Evolutionary conservation across 192 early-diverging fungal species (phyloP), one percentile per base, ranked within the genome.

Genomic region (Allomyces macrogynus): DNA sequence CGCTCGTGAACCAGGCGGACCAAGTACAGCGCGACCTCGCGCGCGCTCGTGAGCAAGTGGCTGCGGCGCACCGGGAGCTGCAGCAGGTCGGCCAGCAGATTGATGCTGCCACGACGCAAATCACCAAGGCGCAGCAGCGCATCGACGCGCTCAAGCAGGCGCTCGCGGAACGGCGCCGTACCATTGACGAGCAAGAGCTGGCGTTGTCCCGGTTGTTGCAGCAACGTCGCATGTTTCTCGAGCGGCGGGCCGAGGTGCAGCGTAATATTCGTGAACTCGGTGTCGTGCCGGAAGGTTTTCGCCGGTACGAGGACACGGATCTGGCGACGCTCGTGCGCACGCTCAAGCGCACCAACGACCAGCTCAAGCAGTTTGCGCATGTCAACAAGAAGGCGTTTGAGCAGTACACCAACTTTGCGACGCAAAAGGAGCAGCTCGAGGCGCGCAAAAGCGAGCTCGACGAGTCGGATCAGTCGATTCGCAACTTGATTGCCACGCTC

Each of bases 341-440:
- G 44, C 44, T 54, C 44, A 54, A 94, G 70, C 80, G 79, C 64
- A 81, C 85, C 24, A 93, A 92, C 72, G 92, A 93, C 67, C 79
- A 75, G 27, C 76, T 99, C 26, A 89, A 92, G 65, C 86, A 87
- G 75, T 96, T 87, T 69, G 82, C 83, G 18, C 93, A 95, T 67
- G 91, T 99, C 66, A 99, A 99, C 81, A 99, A 95, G 71, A 94
- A 95, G 74, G 95, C 95, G 0, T 92, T 93, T 75, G 95, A 99
- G 78, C 95, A 99, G 76, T 96, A 89, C 69, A 82, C 74, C 68
- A 91, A 89, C 68, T 99, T 96, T 72, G 92, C 90, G 1, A 86
- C 88, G 66, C 93, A 96, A 68, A 81, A 86, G 16, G 91, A 93
- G 62, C 72, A 80, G 43, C 83, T 99, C 32, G 78, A 80, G 42